Evolutionary conservation across 192 early-diverging fungal species (phyloP).

Genomic region (Spizellomyces sp.): DNA sequence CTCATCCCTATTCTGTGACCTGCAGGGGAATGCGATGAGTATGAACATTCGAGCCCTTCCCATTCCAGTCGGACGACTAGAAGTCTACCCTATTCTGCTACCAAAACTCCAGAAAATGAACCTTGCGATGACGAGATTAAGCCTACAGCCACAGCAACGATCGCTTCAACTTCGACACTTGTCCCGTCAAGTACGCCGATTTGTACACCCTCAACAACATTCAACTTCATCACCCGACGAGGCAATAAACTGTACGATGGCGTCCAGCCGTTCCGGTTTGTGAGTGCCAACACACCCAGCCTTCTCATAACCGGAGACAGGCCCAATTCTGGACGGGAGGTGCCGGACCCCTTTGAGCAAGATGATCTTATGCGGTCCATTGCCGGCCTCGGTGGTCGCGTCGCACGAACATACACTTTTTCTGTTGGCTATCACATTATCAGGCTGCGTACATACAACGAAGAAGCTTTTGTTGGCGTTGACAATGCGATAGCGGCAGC

Average conservation of each 20-base stretch:
- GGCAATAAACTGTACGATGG: slow-evolving; percentile 28
- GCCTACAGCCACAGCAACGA: background rate
- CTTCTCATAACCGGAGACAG: slow-evolving; percentile 42
- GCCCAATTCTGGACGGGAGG: slow-evolving; percentile 10
- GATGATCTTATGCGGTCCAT: slow-evolving; percentile 30
- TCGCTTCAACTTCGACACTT: background rate
- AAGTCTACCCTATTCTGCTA: too few relatives aligned
- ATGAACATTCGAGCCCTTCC: too few relatives aligned
- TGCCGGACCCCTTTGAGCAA: slow-evolving; percentile 31
- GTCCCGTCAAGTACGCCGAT: background rate
- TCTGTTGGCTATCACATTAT: slow-evolving; percentile 34
- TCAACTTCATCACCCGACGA: slow-evolving; percentile 33
- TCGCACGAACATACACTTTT: slow-evolving; percentile 36
- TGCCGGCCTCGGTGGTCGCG: slow-evolving; percentile 25
- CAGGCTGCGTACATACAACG: slow-evolving; percentile 26
- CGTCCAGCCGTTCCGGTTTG: slow-evolving; percentile 30
- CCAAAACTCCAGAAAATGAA: background rate
- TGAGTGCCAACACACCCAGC: slow-evolving; percentile 45
- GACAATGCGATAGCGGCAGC: slow-evolving; percentile 43
- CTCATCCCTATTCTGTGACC: too few relatives aligned
- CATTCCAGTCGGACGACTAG: too few relatives aligned
- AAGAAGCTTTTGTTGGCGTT: slow-evolving; percentile 38
- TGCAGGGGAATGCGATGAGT: too few relatives aligned
- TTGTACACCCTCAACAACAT: background rate
- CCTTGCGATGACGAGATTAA: background rate